Evolutionary conservation across 1,284 basidiomycete species (phyloP), one percentile per base, ranked within the genome.

Genomic region (Sporisorium graminicola): DNA sequence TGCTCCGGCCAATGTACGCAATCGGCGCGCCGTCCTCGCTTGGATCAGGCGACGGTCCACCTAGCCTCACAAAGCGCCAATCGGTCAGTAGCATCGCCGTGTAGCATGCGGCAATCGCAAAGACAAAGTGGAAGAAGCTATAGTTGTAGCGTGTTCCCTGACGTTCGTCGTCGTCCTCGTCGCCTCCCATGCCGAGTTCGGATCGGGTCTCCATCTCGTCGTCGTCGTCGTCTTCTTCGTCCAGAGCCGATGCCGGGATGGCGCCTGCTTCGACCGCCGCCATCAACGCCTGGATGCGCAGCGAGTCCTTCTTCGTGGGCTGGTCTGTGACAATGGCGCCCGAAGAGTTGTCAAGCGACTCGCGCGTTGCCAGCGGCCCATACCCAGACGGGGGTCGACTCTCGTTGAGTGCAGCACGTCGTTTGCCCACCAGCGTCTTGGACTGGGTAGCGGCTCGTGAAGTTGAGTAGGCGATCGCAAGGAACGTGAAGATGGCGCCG

Each of bases 71-170:
- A 42, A 80, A 82, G 4, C 76, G 66, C 96, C 97, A 99, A 86
- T 99, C 96, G 2, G 97, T 99, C 70, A 99, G 87, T n/a, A 99
- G 89, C 90, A 98, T 97, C 0, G 94, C 95, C 42, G 98, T 94
- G 87, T 99, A 99, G 95, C 98, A 98, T 18, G 94, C 90, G 20
- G 92, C 97, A 77, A 98, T 92, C 53, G 93, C 91, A 86, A 99
- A 99, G 83, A 99, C 98, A 85, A 97, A 88, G 86, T 99, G 96
- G 91, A 99, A 99, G 92, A 95, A 98, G 18, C 94, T 91, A 86
- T 99, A 98, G 82, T 97, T 97, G 88, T 99, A 99, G 74, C 94
- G 91, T n/a, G 94, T 97, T n/a, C 94, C 95, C 50, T 92, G 90
- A 33, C 93, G 90, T 87, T 99, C 96, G 81, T 99, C 97, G 85